Base-by-base conservation (phyloP, 768 basidiomycete species). In the Leccinum subtestaceum region DNA sequence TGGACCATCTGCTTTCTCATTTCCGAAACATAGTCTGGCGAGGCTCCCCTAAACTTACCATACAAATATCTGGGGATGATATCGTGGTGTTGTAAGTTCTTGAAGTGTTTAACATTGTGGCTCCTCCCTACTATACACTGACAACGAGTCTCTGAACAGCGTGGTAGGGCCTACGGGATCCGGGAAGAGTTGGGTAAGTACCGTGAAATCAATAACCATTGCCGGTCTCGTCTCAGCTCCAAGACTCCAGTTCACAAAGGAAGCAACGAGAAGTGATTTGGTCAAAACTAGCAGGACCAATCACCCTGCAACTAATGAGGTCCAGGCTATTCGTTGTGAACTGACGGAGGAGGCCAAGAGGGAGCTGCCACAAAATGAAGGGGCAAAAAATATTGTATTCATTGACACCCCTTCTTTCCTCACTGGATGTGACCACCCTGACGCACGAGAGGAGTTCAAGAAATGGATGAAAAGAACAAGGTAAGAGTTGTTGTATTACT, bases 401-500 rank as follows among this genome's bases (percentile, higher is more conserved):
- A 45, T 68, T 17, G 68, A 69, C 38, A 68, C 64, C 0, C 68
- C 68, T 19, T 69, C 67, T 1, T 69, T 67, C 32, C 52, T 56
- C 47, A 67, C 66, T 2, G 66, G 23, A 32, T 49, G 43, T 4
- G 32, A 52, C 12, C 12, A 51, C 15, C 50, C 34, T 4, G 54
- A 67, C 46, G 53, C 65, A 11, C 34, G 25, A 15, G 15, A 34
- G 11, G 56, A 59, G 59, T 23, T 70, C 2, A 7, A 3, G 0
- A n/a, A 27, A 9, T 64, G 65, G 63, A 3, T 60, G 1, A 10
- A 10, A 1, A 25, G 10, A 32, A 47, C 43, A 50, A 17, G 12
- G 65, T 58, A 29, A 47, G 52, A 12, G 19, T 27, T 9, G 2
- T 23, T 23, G 3, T 3, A 3, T 23, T 23, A 23, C 23, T 3